Base-by-base conservation (phyloP, 768 basidiomycete genomes). In the Rhodotorula paludigena region DNA sequence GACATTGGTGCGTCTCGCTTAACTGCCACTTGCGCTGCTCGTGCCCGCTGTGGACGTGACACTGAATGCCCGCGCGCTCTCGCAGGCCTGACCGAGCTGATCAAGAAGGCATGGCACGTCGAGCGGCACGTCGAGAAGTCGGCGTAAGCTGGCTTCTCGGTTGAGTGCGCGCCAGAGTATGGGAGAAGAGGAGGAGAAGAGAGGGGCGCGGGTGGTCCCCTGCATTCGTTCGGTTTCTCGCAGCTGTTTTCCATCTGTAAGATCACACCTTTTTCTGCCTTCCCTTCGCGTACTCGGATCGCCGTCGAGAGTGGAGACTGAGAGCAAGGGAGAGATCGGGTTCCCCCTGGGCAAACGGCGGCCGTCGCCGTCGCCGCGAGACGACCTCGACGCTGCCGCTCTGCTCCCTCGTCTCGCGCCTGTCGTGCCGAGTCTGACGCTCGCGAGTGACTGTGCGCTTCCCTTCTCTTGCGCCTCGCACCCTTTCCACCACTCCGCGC, bases 41-140 rank as follows among this genome's bases (percentile, higher is more conserved):
- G 21, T 20, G 5, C 44, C 16, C 5, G 20, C 12, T 11, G 10
- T 20, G 12, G 48, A 49, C 28, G 10, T 15, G 28, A 5, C 60
- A 16, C 67, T 64, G 47, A 48, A 38, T 38, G 15, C 49, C 38
- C 53, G 30, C 32, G 44, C 32, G 21, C 11, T 44, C 57, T 25
- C 42, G 10, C 72, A 92, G 92, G 92, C 74, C 79, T 93, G 60
- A 90, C 89, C 12, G 91, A 96, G 80, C 81, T 93, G 63, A 85
- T 92, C 75, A 82, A 85, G 61, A 87, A 85, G 77, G 83, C 86
- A 49, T 97, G 92, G 92, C 49, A 30, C n/a, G 61, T 33, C 16
- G 66, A 62, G 47, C 58, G 63, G 61, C 54, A 68, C 57, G 52
- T 12, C 52, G 28, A 66, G 30, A 49, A 38, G n/a, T 23, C 2